Conservation (phyloP, 352 stramenopile genomes). For the Blastocystis hominis region DNA sequence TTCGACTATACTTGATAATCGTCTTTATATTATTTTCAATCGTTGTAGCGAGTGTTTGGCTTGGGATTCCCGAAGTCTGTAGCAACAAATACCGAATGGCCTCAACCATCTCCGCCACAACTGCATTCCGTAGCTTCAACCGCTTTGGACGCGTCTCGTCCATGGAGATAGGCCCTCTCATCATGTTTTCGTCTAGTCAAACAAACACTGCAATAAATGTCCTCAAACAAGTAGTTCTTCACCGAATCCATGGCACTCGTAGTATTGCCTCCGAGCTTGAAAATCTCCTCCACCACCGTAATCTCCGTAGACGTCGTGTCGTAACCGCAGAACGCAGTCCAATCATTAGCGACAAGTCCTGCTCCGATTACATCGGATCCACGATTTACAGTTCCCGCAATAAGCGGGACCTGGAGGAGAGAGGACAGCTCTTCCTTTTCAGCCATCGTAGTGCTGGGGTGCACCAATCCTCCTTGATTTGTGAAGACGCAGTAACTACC, state of each 20-base stretch:
- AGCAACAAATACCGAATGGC: not conserved
- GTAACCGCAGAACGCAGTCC: constrained; percentile 91
- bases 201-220: not conserved
- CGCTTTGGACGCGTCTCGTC: not conserved
- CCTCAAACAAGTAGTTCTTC: constrained; percentile 55
- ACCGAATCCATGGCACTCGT: constrained; percentile 50
- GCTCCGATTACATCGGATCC: constrained; percentile 94
- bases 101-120: not conserved
- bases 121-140: not conserved
- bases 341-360: constrained; percentile 97
- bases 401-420: constrained; percentile 88
- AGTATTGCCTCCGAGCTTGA: constrained; percentile 78
- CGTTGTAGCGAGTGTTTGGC: not conserved
- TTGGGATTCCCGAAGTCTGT: not conserved
- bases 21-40: not conserved
- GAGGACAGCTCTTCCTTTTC: constrained; percentile 97
- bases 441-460: constrained; percentile 93
- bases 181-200: no score
- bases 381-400: constrained; percentile 96
- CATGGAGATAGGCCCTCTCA: no score
- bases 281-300: constrained; percentile 95
- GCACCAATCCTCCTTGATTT: constrained; percentile 97
- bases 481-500: constrained; percentile 95
- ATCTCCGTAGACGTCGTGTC: constrained; percentile 99
- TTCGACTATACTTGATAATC: not conserved